Conservation (phyloP, 345 rosid genomes). For the Ceriops decandra region DNA sequence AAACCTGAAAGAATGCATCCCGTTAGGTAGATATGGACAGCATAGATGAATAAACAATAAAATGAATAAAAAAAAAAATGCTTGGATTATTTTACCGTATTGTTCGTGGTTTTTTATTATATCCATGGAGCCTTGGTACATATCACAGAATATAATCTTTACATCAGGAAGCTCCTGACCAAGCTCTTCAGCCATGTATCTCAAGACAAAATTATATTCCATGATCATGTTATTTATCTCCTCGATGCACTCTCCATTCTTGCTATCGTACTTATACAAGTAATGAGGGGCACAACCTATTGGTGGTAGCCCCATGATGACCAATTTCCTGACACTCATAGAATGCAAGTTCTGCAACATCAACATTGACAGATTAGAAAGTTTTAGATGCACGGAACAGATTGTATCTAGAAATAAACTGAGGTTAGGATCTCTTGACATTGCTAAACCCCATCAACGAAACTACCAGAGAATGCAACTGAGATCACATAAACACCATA, state of each 20-base stretch:
- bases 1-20: conserved; percentile 50
- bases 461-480: background rate
- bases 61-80: background rate
- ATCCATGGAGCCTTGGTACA: conserved; percentile 79
- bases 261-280: conserved; percentile 65
- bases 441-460: background rate
- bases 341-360: conserved; percentile 60
- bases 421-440: background rate
- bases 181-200: conserved; percentile 60
- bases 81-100: conserved; percentile 44
- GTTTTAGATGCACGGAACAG: background rate
- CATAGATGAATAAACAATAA: too few species aligned
- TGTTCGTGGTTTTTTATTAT: conserved; percentile 56
- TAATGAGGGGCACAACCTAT: conserved; percentile 92
- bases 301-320: conserved; percentile 83
- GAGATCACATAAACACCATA: background rate
- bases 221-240: conserved; percentile 68
- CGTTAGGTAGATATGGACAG: too few species aligned
- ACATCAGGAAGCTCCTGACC: conserved; percentile 49
- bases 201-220: conserved; percentile 80
- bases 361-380: conserved; percentile 5
- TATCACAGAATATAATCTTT: conserved; percentile 68
- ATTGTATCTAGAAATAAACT: background rate
- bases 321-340: conserved; percentile 56
- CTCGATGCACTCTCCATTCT: conserved; percentile 65